Base-by-base conservation (phyloP, 2,329 filamentous ascomycete genomes). In the Arthrinium puccinioides region DNA sequence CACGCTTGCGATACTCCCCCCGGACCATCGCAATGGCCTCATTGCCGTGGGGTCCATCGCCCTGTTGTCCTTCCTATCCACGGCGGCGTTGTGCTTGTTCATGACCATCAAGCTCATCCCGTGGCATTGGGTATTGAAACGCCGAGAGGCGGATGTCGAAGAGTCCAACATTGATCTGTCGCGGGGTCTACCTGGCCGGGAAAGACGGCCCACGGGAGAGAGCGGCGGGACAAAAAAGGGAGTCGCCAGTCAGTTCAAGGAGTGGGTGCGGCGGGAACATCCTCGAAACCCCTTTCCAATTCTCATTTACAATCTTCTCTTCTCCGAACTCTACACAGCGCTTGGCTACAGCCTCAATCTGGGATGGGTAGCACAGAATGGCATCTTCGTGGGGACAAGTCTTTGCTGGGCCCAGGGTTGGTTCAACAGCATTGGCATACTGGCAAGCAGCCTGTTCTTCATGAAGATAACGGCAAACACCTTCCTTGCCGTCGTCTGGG, bases 401-500 rank as follows among this genome's bases (percentile, higher is more conserved):
- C 25, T 36, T 3, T 46, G 44, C 21, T 36, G 39, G 34, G n/a
- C 32, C 7, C 44, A 46, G 27, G 44, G 44, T 9, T 46, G 42
- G 42, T 28, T 46, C 9, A 36, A 39, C 24, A 36, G 31, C 15
- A 34, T 40, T 20, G 41, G 44, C 15, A 38, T 36, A 7, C n/a
- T 42, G 13, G 20, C 28, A 16, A 26, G 28, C 24, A 42, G 40
- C 15, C 19, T 39, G 10, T 41, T 44, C 13, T 31, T 41, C 4
- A 35, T 38, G 1, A 28, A 36, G 21, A 43, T 46, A 19, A 40
- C 44, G 2, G 32, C 38, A 5, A 43, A 35, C 8, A 43, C 40
- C 4, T 43, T 37, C 9, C 23, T 35, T 15, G 36, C 43, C 1
- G 39, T 46, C 4, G 44, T 45, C 3, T 35, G 28, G 13, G 37